Percentiles rank a stretch among this genome's conserved stretches.
Evolutionary conservation across 2,329 filamentous ascomycete species (phyloP).

Genomic region (Penicillium janthinellum): DNA sequence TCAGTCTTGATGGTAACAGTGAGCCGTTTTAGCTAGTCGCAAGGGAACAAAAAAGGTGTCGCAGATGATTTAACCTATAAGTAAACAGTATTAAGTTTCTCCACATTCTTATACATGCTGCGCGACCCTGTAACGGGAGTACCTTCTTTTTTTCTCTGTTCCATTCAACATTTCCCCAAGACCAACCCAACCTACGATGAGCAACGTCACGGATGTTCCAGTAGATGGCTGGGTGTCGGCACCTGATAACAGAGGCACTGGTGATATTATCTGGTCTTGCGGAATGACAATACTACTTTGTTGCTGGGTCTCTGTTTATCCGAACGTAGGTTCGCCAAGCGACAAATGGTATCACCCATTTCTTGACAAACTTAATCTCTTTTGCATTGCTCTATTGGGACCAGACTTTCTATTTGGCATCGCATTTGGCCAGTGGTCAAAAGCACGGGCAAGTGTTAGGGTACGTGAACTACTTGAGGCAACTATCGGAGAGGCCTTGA

Average conservation of each 20-base stretch:
- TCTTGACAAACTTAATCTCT: constrained; percentile 11
- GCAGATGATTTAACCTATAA: too few species aligned
- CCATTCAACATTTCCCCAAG: background rate
- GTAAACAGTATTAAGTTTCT: background rate
- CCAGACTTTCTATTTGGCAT: constrained; percentile 14
- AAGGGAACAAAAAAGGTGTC: too few species aligned
- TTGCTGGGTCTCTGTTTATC: background rate
- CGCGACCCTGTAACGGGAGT: background rate
- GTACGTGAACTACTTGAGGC: background rate
- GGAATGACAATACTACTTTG: background rate
- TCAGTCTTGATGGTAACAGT: too few species aligned
- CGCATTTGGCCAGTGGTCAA: constrained; percentile 12
- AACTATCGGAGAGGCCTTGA: background rate
- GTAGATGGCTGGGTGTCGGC: background rate
- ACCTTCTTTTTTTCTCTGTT: background rate
- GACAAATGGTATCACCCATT: constrained; percentile 13
- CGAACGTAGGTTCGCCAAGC: background rate
- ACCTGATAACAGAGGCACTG: background rate
- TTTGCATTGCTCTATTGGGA: constrained; percentile 9
- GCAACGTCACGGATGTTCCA: background rate
- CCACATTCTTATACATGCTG: background rate
- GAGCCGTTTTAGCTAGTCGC: too few species aligned
- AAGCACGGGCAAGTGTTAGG: background rate
- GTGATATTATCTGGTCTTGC: background rate
- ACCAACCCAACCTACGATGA: background rate